Percentiles rank a stretch among this genome's conserved stretches.
Conservation (phyloP, 305 asterid species). For the Rubia peregrina region DNA sequence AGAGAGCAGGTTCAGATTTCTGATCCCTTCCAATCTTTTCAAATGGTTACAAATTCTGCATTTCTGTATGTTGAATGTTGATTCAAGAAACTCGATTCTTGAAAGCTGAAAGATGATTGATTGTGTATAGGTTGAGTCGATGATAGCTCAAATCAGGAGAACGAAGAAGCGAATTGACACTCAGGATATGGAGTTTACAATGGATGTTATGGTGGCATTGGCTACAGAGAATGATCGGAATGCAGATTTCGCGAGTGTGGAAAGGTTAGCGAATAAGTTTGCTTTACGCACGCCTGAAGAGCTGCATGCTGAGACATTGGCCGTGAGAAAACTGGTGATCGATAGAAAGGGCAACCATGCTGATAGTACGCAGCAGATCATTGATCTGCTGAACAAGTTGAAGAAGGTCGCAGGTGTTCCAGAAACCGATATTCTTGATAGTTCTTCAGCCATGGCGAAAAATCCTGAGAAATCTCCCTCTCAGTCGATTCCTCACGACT, state of each 20-base stretch:
- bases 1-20: constrained; percentile 49
- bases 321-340: constrained; percentile 43
- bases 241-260: constrained; percentile 58
- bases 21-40: no score
- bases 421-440: constrained; percentile 25
- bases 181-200: constrained; percentile 82
- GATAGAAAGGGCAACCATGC: constrained; percentile 37
- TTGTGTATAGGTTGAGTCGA: constrained; percentile 52
- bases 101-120: background rate
- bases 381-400: constrained; percentile 48
- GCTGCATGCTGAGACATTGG: constrained; percentile 45
- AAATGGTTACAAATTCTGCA: background rate
- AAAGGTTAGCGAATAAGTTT: constrained; percentile 75
- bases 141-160: constrained; percentile 50
- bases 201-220: constrained; percentile 76
- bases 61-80: background rate
- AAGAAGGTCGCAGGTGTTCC: constrained; percentile 48
- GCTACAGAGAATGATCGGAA: constrained; percentile 53
- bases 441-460: constrained; percentile 23
- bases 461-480: constrained; percentile 26
- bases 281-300: constrained; percentile 51
- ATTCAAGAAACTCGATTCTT: background rate
- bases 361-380: constrained; percentile 47
- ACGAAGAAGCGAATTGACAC: constrained; percentile 56
- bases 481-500: constrained; percentile 56